Percentiles rank a stretch among this genome's conserved stretches.
Evolutionary conservation across 1,284 basidiomycete genomes (phyloP).

Genomic region (Cutaneotrichosporon curvatum): DNA sequence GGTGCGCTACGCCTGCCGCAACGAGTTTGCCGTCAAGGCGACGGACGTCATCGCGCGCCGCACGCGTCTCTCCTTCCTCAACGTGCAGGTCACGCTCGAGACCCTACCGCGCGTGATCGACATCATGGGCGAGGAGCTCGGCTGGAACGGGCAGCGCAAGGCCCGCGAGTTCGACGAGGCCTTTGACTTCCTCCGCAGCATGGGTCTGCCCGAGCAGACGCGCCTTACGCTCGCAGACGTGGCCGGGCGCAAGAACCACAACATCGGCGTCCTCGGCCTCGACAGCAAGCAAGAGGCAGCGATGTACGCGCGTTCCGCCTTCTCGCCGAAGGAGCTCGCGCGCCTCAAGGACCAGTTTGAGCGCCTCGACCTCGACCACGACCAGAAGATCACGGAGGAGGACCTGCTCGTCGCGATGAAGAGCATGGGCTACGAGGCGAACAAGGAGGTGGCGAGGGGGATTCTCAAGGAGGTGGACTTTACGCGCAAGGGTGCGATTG

Average conservation of each 20-base stretch:
- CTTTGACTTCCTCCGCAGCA: slow-evolving; percentile 62
- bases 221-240: slow-evolving; percentile 41
- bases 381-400: slow-evolving; percentile 39
- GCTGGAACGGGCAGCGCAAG: slow-evolving; percentile 61
- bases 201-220: slow-evolving; percentile 61
- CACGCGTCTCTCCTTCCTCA: slow-evolving; percentile 85
- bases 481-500: slow-evolving; percentile 52
- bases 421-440: slow-evolving; percentile 38
- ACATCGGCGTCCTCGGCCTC: slow-evolving; percentile 32
- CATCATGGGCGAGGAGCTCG: slow-evolving; percentile 80
- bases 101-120: slow-evolving; percentile 80
- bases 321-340: slow-evolving; percentile 63
- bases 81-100: slow-evolving; percentile 77
- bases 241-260: slow-evolving; percentile 24
- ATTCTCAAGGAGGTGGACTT: slow-evolving; percentile 71
- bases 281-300: slow-evolving; percentile 40
- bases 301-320: slow-evolving; percentile 55
- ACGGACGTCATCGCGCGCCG: slow-evolving; percentile 89
- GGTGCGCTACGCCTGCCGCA: slow-evolving; percentile 77
- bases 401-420: slow-evolving; percentile 44
- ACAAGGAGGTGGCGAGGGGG: slow-evolving; percentile 56
- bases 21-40: slow-evolving; percentile 87
- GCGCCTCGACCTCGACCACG: slow-evolving; percentile 45
- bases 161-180: slow-evolving; percentile 57
- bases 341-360: slow-evolving; percentile 57